phyloP scores from a whole-genome alignment of 306 rosid genomes.

The Bauhinia variegata region DNA sequence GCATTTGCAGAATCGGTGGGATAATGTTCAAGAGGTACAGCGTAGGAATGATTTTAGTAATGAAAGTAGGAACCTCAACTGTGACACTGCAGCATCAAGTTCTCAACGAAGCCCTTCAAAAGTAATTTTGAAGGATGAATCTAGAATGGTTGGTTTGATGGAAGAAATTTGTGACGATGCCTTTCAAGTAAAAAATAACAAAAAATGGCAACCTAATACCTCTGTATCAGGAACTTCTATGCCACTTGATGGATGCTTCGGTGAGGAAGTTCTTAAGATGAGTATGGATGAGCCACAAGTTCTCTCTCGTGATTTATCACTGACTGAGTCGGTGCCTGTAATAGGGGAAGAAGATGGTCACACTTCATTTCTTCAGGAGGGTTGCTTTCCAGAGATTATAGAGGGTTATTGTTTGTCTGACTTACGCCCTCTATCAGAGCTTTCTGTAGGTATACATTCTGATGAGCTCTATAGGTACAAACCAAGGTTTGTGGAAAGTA shows the following conservation, averaged over 20 bases:
- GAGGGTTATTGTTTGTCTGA: slow-evolving; percentile 77
- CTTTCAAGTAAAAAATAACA: slow-evolving; percentile 53
- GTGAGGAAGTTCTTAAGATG: slow-evolving; percentile 44
- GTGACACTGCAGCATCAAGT: slow-evolving; percentile 44
- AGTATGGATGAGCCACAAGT: slow-evolving; percentile 50
- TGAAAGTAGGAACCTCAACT: slow-evolving; percentile 39
- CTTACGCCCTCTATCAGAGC: slow-evolving; percentile 54
- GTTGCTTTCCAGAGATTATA: slow-evolving; percentile 63
- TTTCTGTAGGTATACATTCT: slow-evolving; percentile 57
- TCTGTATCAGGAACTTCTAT: slow-evolving; percentile 46
- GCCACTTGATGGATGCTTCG: slow-evolving; percentile 53
- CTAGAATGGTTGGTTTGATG: slow-evolving; percentile 67
- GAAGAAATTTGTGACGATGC: slow-evolving; percentile 89
- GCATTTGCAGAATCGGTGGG: slow-evolving; percentile 97
- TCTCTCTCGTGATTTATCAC: slow-evolving; percentile 43
- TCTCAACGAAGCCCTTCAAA: slow-evolving; percentile 49
- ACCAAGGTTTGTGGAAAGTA: slow-evolving; percentile 43
- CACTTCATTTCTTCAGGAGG: slow-evolving; percentile 54
- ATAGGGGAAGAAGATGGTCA: slow-evolving; percentile 56
- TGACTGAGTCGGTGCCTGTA: slow-evolving; percentile 52
- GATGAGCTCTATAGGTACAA: slow-evolving; percentile 47
- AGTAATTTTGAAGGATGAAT: slow-evolving; percentile 45
- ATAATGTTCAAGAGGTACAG: slow-evolving; percentile 72
- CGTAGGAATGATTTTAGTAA: slow-evolving; percentile 49
- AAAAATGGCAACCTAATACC: slow-evolving; percentile 41